Base-by-base conservation (phyloP, 179 eudicot species). In the Vitellaria paradoxa region DNA sequence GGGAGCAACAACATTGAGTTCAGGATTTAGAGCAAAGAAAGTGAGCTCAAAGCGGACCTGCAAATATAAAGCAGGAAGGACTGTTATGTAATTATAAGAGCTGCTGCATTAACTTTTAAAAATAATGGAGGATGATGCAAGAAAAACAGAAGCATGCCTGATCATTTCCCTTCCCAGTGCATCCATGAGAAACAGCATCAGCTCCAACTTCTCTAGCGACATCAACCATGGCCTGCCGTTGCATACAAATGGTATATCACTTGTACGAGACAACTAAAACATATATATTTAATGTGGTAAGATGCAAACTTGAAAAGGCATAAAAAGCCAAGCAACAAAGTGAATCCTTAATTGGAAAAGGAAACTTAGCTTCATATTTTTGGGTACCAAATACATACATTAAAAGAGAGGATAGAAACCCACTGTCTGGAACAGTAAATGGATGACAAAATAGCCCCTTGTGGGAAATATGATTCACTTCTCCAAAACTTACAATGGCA, bases 1-100 rank as follows among this genome's bases (percentile, higher is more conserved):
- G 63, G 98, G 97, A 78, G 93, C 97, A 70, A 93, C 97, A 73
- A 92, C 94, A 68, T 88, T 89, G 62, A 93, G 91, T 47, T 91
- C 88, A 45, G 98, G 98, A 77, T 92, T 89, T 30, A 93, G 86
- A 72, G 97, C 97, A 81, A 90, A 93, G 87, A 93, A 93, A 37
- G 98, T 90, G 65, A 90, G 98, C 91, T 93, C 98, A 85, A 93
- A 93, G 5, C 98, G 97, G 62, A 93, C 98, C 98, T 93, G 84
- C 23, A 75, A 37, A 49, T 15, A 24, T 67, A 23, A 68, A 7
- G 76, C 57, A 60, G 52, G 68, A 59, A 62, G 20, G 53, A 50
- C 45, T 73, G 53, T 1, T 30, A 23, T 61, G 18, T 2, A 53
- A 71, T 66, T 13, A 55, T n/a, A 53, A 53, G 21, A 63, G 30